Percentiles rank a stretch among this genome's conserved stretches.
Conservation (phyloP, 352 stramenopile genomes). For the Phytophthora aleatoria region DNA sequence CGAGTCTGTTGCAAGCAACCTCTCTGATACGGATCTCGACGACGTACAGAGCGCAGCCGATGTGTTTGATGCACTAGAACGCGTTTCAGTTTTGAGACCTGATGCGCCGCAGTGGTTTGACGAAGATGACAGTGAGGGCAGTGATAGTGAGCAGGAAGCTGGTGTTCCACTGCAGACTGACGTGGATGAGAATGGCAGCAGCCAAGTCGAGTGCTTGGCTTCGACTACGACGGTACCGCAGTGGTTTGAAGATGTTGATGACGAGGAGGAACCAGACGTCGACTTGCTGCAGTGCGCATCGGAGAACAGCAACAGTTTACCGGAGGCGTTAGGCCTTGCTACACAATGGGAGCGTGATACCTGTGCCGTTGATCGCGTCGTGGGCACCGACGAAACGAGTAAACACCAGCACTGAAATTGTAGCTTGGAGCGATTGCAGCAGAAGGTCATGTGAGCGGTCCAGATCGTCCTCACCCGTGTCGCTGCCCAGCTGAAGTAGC, state of each 20-base stretch:
- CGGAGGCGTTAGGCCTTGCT: background rate
- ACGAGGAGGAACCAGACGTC: slow-evolving; percentile 11
- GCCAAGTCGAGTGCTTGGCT: background rate
- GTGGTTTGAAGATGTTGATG: background rate
- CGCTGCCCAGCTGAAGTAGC: no score
- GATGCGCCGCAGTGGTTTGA: slow-evolving; percentile 30
- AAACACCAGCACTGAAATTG: slow-evolving; percentile 4
- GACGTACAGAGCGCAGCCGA: background rate
- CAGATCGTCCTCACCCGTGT: no score
- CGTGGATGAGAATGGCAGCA: slow-evolving; percentile 4
- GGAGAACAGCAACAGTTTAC: slow-evolving; percentile 1
- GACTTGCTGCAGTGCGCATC: background rate
- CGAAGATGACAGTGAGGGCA: slow-evolving; percentile 6
- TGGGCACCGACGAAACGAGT: background rate
- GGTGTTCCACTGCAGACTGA: background rate
- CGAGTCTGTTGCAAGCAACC: slow-evolving; percentile 6
- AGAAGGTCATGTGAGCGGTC: no score
- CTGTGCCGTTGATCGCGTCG: background rate
- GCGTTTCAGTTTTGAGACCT: slow-evolving; percentile 1
- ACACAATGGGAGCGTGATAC: background rate
- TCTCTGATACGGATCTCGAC: slow-evolving; percentile 8
- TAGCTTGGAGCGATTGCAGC: no score
- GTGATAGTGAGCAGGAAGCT: background rate
- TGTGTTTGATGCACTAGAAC: background rate
- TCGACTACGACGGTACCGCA: background rate